These are phyloP conservation scores for Tylopilus vinaceipallidus DNA, from an alignment of 768 basidiomycete genomes.

Conservation along the genomic window DNA sequence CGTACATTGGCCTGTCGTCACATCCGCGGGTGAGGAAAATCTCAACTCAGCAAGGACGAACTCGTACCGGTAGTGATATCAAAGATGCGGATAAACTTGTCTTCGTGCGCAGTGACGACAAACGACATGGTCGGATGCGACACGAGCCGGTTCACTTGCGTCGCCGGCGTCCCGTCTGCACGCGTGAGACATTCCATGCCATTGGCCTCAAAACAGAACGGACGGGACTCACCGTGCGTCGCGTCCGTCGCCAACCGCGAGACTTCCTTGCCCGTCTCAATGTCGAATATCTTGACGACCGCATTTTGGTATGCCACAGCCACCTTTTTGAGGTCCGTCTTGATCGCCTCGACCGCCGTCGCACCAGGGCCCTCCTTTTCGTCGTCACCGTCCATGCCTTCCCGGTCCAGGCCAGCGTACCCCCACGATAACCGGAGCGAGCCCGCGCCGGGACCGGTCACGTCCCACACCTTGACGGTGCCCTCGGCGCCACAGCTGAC, in stretches of 20 bases:
- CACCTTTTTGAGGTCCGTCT: slow-evolving; percentile 79
- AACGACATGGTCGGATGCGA: slow-evolving; percentile 91
- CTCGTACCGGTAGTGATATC: slow-evolving; percentile 75
- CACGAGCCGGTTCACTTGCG: slow-evolving; percentile 82
- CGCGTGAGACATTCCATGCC: slow-evolving; percentile 1
- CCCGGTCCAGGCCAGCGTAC: slow-evolving; percentile 62
- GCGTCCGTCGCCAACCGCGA: slow-evolving; percentile 58
- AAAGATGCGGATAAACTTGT: slow-evolving; percentile 89
- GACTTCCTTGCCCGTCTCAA: slow-evolving; percentile 82
- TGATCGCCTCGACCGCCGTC: slow-evolving; percentile 81
- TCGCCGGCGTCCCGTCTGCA: slow-evolving; percentile 68
- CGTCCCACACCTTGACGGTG: slow-evolving; percentile 91
- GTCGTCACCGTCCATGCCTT: slow-evolving; percentile 34
- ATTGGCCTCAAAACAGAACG: slow-evolving; percentile 1
- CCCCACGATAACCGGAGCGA: slow-evolving; percentile 78
- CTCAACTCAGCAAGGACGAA: not conserved
- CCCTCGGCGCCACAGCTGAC: slow-evolving; percentile 93
- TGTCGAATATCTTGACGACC: slow-evolving; percentile 86
- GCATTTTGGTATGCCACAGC: slow-evolving; percentile 91
- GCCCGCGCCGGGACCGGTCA: slow-evolving; percentile 58
- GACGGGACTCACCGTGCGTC: slow-evolving; percentile 47
- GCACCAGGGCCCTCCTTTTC: slow-evolving; percentile 61
- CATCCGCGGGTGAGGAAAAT: slow-evolving; percentile 1
- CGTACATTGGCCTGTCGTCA: slow-evolving; percentile 69
- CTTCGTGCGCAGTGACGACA: slow-evolving; percentile 89